Percentiles rank a stretch among this genome's conserved stretches.
These are phyloP conservation scores for Exophiala mesophila DNA, from an alignment of 2,329 filamentous ascomycete genomes.

Conservation along the genomic window DNA sequence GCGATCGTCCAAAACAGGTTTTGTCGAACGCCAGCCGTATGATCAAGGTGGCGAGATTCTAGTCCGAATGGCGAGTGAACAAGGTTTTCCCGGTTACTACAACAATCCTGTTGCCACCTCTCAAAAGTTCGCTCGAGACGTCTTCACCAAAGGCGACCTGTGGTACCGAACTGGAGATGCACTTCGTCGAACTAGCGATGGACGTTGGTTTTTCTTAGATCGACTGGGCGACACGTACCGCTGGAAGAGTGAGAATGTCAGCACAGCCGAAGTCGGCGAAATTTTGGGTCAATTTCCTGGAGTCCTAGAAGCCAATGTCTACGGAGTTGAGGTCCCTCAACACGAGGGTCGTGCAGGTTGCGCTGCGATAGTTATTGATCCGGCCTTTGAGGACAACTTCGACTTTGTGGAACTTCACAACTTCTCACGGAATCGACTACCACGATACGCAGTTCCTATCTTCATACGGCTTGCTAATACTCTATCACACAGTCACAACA, in stretches of 20 bases:
- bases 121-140: conserved; percentile 67
- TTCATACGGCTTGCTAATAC: conserved; percentile 60
- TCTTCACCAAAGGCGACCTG: conserved; percentile 68
- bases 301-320: conserved; percentile 75
- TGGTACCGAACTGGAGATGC: conserved; percentile 84
- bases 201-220: conserved; percentile 71
- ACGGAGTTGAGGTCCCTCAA: conserved; percentile 69
- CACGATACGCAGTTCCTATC: conserved; percentile 67
- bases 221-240: conserved; percentile 50
- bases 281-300: conserved; percentile 60
- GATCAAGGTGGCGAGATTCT: not conserved
- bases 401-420: conserved; percentile 56
- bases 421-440: conserved; percentile 56
- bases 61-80: not conserved
- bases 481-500: conserved; percentile 62
- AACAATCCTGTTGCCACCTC: conserved; percentile 64
- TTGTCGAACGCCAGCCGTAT: not conserved
- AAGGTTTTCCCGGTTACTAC: conserved; percentile 71
- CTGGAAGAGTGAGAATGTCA: conserved; percentile 72
- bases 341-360: conserved; percentile 81
- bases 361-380: conserved; percentile 53
- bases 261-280: conserved; percentile 71
- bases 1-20: not conserved
- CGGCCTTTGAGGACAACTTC: conserved; percentile 43
- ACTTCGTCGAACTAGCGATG: conserved; percentile 63